These are phyloP conservation scores for Limonium bicolor DNA, from an alignment of 148 eudicot species.

Conservation along the genomic window DNA sequence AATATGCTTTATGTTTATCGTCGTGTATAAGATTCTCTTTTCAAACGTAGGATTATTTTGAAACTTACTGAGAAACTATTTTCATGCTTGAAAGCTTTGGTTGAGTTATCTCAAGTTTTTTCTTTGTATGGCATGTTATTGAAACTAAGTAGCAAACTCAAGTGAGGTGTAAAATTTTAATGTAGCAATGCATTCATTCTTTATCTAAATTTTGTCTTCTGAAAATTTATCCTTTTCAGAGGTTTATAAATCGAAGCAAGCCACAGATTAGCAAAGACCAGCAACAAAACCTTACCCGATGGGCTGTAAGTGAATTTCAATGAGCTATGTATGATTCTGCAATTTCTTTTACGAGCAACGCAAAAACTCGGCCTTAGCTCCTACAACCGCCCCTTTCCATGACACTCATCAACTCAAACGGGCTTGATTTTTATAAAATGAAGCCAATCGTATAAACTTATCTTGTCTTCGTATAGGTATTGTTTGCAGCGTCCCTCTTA, in stretches of 20 bases:
- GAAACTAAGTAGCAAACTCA: too few relatives aligned
- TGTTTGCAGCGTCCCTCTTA: constrained; percentile 68
- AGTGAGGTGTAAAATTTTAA: too few relatives aligned
- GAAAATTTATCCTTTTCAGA: constrained; percentile 24
- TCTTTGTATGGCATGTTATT: too few relatives aligned
- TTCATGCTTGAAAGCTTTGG: too few relatives aligned
- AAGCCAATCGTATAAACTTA: constrained; percentile 1
- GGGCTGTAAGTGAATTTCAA: constrained; percentile 67
- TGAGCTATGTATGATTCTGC: background rate
- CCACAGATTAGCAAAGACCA: constrained; percentile 59
- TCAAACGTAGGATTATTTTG: too few relatives aligned
- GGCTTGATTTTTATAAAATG: background rate
- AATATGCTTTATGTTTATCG: too few relatives aligned
- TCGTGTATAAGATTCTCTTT: too few relatives aligned
- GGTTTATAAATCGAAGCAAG: constrained; percentile 85
- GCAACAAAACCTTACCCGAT: constrained; percentile 95
- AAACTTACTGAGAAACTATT: too few relatives aligned
- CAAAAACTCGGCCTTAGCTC: too few relatives aligned
- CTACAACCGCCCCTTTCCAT: background rate
- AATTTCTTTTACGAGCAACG: background rate
- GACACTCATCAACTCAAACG: background rate
- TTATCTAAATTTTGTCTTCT: background rate
- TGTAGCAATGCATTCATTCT: background rate
- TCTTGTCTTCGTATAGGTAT: constrained; percentile 33
- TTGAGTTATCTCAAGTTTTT: too few relatives aligned